A percentile compares a stretch with the other conserved stretches of the same genome.
Conservation (phyloP, 345 rosid species). For the Cardamine occulta region DNA sequence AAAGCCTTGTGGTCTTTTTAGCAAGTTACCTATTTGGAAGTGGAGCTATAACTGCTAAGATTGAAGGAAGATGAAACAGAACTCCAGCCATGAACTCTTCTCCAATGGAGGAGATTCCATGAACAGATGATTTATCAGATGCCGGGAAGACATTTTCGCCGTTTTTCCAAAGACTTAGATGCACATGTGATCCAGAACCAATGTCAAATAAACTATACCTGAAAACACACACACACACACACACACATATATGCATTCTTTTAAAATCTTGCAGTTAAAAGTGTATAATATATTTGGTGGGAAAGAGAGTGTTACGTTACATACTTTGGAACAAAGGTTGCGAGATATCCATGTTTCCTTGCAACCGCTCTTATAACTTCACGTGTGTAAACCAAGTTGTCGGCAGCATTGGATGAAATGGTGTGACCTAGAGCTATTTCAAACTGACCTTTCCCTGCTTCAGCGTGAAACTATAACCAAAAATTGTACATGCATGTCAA, state of each 20-base stretch:
- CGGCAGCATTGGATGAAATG: conserved; percentile 64
- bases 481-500: conserved; percentile 3
- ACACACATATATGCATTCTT: conserved; percentile 9
- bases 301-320: conserved; percentile 43
- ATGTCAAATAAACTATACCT: conserved; percentile 86
- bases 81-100: conserved; percentile 94
- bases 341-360: conserved; percentile 80
- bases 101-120: conserved; percentile 80
- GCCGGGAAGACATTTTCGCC: conserved; percentile 81
- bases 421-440: conserved; percentile 78
- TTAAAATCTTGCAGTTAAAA: not conserved
- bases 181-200: conserved; percentile 97
- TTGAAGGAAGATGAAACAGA: conserved; percentile 83
- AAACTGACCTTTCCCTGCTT: conserved; percentile 93
- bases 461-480: conserved; percentile 67
- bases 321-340: conserved; percentile 93
- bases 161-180: conserved; percentile 78
- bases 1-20: not conserved
- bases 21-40: conserved; percentile 75
- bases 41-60: conserved; percentile 85
- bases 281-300: not conserved
- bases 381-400: conserved; percentile 76
- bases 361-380: conserved; percentile 82
- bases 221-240: conserved; percentile 15
- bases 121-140: conserved; percentile 59